Evolutionary conservation across 495 filamentous ascomycete species (phyloP), one percentile per base, ranked within the genome.

Genomic region (Hypoxylon cercidicola): DNA sequence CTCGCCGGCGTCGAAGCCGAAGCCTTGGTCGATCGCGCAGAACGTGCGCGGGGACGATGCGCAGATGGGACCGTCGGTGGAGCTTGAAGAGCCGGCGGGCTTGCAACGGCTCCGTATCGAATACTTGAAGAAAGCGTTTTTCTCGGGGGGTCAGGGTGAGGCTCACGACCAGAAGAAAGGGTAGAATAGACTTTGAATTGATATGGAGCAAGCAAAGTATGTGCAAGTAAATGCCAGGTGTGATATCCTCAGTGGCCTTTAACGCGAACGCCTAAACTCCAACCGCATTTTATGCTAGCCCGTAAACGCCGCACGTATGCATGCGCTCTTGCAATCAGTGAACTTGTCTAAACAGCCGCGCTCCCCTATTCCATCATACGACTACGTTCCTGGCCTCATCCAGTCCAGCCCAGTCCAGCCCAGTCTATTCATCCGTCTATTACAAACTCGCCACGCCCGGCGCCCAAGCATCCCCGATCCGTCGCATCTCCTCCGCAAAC

Each of bases 401-500:
- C 34, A 19, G 19, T 11, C 16, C 3, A 28, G 25, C 7, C 7
- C 25, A 28, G 7, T 37, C 13, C 2, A 37, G 8, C 34, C 39
- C 39, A 15, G 10, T 13, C n/a, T 13, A 15, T 4, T 6, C n/a
- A 37, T 37, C 34, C 30, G 19, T 32, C 16, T 16, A 9, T 54
- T 58, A 82, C 37, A 83, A 63, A 60, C 20, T 75, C 48, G 74
- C 63, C 16, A 85, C 74, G 8, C 88, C 87, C 19, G 87, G 85
- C 47, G 74, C 77, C 88, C 88, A 91, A 0, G 61, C 63, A 69
- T 93, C 90, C 35, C 92, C 95, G 74, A 99, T 93, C 64, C 90
- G 81, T 61, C 87, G 85, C 60, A 99, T 90, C 70, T 97, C 93
- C 15, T 86, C 84, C 41, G 86, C 84, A 77, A 98, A 99, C 75